These are phyloP conservation scores for Gaultheria prostrata DNA, from an alignment of 148 eudicot genomes.

Conservation along the genomic window DNA sequence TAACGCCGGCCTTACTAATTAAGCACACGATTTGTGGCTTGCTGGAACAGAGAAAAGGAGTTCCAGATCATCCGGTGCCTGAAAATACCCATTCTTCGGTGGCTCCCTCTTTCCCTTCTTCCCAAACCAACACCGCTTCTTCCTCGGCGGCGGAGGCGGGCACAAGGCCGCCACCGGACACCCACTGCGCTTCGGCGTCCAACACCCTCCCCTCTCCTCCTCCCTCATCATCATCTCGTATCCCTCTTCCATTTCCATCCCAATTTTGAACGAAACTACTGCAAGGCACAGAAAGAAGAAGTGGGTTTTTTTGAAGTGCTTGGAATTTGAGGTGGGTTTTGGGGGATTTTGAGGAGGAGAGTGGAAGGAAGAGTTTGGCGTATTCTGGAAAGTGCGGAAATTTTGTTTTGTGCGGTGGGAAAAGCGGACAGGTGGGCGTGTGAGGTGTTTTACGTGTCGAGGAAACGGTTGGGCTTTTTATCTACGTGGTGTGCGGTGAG, in stretches of 20 bases:
- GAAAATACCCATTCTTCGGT: constrained; percentile 4
- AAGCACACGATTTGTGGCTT: not conserved
- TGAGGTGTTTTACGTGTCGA: not conserved
- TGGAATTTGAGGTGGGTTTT: not conserved
- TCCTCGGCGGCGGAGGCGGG: constrained; percentile 17
- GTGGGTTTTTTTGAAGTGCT: not conserved
- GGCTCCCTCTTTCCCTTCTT: not conserved
- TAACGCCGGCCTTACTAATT: not conserved
- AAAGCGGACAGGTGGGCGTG: not conserved
- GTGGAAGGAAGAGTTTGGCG: constrained; percentile 5
- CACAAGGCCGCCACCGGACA: not conserved
- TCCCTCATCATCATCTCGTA: not conserved
- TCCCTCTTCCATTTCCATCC: not conserved
- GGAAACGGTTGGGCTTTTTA: not conserved
- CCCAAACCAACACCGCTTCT: not conserved
- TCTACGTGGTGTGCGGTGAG: not conserved
- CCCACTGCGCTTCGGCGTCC: constrained; percentile 7
- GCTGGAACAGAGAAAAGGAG: not conserved
- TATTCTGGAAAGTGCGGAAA: not conserved
- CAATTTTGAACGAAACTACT: not conserved
- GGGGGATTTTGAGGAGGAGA: not conserved
- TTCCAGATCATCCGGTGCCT: constrained; percentile 14
- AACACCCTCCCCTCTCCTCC: not conserved
- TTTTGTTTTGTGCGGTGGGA: not conserved
- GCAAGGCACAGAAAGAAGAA: not conserved